A percentile compares a stretch with the other conserved stretches of the same genome.
phyloP scores from a whole-genome alignment of 2,329 filamentous ascomycete species.

The Leptographium lundbergii region DNA sequence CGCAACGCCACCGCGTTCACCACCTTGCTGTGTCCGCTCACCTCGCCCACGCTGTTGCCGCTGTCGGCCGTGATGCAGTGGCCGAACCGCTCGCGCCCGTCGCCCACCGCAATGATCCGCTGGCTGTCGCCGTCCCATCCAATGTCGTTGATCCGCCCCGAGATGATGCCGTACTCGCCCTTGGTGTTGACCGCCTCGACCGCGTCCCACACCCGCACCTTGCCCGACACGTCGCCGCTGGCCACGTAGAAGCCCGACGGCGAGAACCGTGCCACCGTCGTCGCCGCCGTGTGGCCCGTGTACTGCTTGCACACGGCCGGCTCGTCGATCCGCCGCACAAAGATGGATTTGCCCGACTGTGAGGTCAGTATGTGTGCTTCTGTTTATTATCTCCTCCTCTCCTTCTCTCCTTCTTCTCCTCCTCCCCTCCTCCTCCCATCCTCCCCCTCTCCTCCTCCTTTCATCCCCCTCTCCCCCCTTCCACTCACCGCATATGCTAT shows the following conservation, averaged over 20 bases:
- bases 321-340: conserved; percentile 86
- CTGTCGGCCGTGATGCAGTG: conserved; percentile 92
- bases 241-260: conserved; percentile 93
- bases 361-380: not conserved
- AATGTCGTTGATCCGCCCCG: conserved; percentile 88
- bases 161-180: conserved; percentile 89
- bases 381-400: too few relatives aligned
- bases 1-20: conserved; percentile 88
- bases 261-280: conserved; percentile 86
- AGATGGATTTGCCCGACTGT: conserved; percentile 91
- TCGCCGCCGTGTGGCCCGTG: conserved; percentile 75
- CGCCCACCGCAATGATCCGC: conserved; percentile 88
- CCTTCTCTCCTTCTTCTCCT: too few relatives aligned
- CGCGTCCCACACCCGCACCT: conserved; percentile 85
- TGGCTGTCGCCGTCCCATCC: conserved; percentile 97
- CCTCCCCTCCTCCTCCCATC: not conserved
- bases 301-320: conserved; percentile 80
- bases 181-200: conserved; percentile 76
- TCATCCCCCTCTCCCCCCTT: not conserved
- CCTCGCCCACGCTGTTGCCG: conserved; percentile 90
- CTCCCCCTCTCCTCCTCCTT: not conserved
- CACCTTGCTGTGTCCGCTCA: conserved; percentile 78
- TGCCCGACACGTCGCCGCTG: conserved; percentile 74
- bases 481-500: conserved; percentile 77
- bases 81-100: conserved; percentile 86